Conservation (phyloP, 2,329 filamentous ascomycete species). For the Sarocladiaceae sp. region DNA sequence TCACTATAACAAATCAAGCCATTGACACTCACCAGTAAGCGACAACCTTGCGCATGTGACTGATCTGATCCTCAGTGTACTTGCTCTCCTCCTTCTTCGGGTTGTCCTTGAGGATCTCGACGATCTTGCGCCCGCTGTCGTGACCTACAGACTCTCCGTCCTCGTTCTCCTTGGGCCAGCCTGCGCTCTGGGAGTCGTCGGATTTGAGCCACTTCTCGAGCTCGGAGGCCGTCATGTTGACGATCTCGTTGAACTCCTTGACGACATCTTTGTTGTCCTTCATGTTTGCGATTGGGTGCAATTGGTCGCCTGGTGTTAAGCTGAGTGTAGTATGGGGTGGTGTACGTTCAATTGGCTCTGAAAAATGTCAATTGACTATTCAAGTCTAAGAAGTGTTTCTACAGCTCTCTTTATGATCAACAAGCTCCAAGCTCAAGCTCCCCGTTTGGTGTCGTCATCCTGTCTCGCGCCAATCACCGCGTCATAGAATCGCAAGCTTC, state of each 20-base stretch:
- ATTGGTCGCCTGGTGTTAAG: too few relatives aligned
- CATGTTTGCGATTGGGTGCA: conserved; percentile 13
- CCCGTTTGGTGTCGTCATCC: conserved; percentile 4
- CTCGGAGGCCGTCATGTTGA: conserved; percentile 61
- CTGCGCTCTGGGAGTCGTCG: conserved; percentile 52
- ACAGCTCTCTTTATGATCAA: background rate
- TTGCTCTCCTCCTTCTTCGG: conserved; percentile 50
- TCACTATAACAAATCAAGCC: background rate
- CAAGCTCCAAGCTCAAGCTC: background rate
- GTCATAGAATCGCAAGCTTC: conserved; percentile 4
- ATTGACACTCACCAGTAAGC: conserved; percentile 45
- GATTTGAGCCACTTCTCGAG: conserved; percentile 58
- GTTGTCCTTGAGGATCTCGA: conserved; percentile 59
- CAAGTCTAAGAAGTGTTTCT: too few relatives aligned
- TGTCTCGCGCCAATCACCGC: background rate
- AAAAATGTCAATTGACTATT: too few relatives aligned
- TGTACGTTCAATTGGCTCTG: too few relatives aligned
- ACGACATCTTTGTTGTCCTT: conserved; percentile 26
- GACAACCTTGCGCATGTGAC: conserved; percentile 60
- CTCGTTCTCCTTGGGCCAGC: conserved; percentile 55
- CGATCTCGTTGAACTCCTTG: conserved; percentile 60
- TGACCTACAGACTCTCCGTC: conserved; percentile 61
- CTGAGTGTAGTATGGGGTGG: too few relatives aligned
- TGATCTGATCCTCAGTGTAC: conserved; percentile 51
- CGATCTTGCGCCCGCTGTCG: conserved; percentile 58